phyloP scores from a whole-genome alignment of 2,329 filamentous ascomycete species.

The Chaetothyriales sp. region DNA sequence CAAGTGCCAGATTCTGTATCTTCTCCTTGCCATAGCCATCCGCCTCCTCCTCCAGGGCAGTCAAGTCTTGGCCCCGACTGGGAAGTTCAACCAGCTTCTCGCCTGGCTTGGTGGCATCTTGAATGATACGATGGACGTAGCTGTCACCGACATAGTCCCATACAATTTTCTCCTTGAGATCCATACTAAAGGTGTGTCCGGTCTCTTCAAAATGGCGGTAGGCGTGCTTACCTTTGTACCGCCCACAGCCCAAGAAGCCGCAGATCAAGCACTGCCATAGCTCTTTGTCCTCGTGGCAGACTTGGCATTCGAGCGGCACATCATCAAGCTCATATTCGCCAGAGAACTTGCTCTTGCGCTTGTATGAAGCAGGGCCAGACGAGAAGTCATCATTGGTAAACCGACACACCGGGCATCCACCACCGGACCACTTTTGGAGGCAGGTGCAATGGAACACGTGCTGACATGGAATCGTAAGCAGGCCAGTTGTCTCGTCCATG shows the following conservation, averaged over 20 bases:
- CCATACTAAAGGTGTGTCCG: slow-evolving; percentile 79
- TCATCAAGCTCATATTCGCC: slow-evolving; percentile 41
- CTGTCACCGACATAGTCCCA: slow-evolving; percentile 96
- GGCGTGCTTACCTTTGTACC: slow-evolving; percentile 85
- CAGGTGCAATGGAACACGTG: slow-evolving; percentile 97
- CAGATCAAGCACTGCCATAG: slow-evolving; percentile 95
- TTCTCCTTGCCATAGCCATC: slow-evolving; percentile 39
- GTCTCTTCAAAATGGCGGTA: slow-evolving; percentile 88
- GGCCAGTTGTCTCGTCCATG: slow-evolving; percentile 93
- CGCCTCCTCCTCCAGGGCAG: slow-evolving; percentile 28
- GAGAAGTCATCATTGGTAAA: slow-evolving; percentile 56
- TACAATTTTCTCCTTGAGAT: slow-evolving; percentile 83
- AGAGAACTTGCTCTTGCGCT: slow-evolving; percentile 13
- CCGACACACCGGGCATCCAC: slow-evolving; percentile 84
- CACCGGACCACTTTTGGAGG: slow-evolving; percentile 88
- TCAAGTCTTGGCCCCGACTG: slow-evolving; percentile 18
- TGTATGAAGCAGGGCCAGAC: slow-evolving; percentile 13
- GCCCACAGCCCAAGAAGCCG: slow-evolving; percentile 79
- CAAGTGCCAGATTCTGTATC: slow-evolving; percentile 65
- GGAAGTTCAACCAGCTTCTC: slow-evolving; percentile 77
- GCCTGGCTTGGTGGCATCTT: slow-evolving; percentile 51
- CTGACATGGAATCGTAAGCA: slow-evolving; percentile 91
- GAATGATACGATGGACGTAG: slow-evolving; percentile 90
- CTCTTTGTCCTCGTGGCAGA: slow-evolving; percentile 67
- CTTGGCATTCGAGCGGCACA: slow-evolving; percentile 46